Percentiles rank a stretch among this genome's conserved stretches.
Conservation (phyloP, 164 flowering plant species). For the Kalanchoe fedtschenkoi region DNA sequence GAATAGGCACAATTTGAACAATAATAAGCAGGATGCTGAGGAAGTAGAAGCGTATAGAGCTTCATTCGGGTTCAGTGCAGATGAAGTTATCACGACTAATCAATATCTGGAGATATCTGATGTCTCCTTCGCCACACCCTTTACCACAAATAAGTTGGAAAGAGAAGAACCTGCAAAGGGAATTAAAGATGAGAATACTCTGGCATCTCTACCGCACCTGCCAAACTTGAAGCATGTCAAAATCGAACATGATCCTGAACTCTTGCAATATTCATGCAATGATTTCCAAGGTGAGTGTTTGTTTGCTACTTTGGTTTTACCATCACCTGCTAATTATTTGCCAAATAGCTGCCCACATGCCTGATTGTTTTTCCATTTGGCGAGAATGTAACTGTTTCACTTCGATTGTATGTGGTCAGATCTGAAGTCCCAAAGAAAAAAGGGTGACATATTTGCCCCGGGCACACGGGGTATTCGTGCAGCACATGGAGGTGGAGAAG, state of each 20-base stretch:
- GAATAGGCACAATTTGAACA: slow-evolving; percentile 44
- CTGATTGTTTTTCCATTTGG: not conserved
- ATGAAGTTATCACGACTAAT: slow-evolving; percentile 67
- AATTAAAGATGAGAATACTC: slow-evolving; percentile 15
- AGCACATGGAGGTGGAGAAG: slow-evolving; percentile 29
- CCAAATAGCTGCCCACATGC: no score
- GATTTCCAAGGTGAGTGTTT: slow-evolving; percentile 46
- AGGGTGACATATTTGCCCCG: slow-evolving; percentile 21
- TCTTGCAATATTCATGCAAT: slow-evolving; percentile 17
- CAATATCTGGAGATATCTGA: slow-evolving; percentile 82
- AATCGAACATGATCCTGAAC: slow-evolving; percentile 7
- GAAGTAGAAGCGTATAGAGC: slow-evolving; percentile 95
- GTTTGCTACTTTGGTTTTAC: slow-evolving; percentile 15
- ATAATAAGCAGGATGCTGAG: slow-evolving; percentile 64
- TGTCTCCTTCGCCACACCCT: slow-evolving; percentile 64
- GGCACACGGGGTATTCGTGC: slow-evolving; percentile 15
- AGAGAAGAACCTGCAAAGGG: slow-evolving; percentile 15
- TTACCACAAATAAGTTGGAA: slow-evolving; percentile 28
- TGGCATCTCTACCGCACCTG: slow-evolving; percentile 14
- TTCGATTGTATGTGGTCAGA: slow-evolving; percentile 18
- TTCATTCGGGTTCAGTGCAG: slow-evolving; percentile 98
- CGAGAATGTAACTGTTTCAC: not conserved
- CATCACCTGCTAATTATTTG: not conserved
- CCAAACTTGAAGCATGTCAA: slow-evolving; percentile 17
- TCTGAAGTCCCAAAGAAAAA: slow-evolving; percentile 18